phyloP scores from a whole-genome alignment of 1,284 basidiomycete genomes.

The Apiotrichum domesticum region DNA sequence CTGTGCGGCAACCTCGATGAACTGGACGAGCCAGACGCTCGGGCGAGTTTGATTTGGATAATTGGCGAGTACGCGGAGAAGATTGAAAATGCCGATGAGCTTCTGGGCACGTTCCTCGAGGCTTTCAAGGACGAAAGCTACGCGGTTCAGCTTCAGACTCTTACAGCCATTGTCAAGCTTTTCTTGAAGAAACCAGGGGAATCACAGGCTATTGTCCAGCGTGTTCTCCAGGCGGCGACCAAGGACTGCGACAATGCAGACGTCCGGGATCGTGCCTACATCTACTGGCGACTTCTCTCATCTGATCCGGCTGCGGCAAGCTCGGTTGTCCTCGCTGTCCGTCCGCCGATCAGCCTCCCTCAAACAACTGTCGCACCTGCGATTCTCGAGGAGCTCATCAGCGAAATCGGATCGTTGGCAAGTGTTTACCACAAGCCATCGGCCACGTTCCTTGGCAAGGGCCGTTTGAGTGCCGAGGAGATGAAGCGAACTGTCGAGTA shows the following conservation, averaged over 20 bases:
- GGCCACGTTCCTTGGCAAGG: conserved; percentile 81
- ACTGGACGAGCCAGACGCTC: conserved; percentile 92
- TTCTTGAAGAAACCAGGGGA: conserved; percentile 92
- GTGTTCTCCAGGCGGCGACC: conserved; percentile 93
- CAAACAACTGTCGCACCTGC: conserved; percentile 83
- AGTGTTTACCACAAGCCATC: conserved; percentile 95
- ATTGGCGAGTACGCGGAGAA: conserved; percentile 93
- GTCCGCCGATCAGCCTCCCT: conserved; percentile 89
- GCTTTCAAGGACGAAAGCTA: conserved; percentile 91
- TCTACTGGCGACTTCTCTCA: conserved; percentile 90
- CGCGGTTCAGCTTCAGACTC: conserved; percentile 74
- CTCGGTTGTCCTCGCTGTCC: conserved; percentile 82
- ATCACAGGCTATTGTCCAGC: conserved; percentile 85
- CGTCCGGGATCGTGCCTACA: conserved; percentile 87
- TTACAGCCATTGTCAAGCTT: conserved; percentile 93
- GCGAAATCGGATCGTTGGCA: conserved; percentile 78
- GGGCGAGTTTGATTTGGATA: conserved; percentile 97
- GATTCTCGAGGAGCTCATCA: conserved; percentile 85
- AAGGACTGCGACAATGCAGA: conserved; percentile 98
- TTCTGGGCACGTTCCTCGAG: conserved; percentile 86
- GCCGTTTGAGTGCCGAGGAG: conserved; percentile 75
- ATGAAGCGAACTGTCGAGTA: conserved; percentile 63
- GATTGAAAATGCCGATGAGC: conserved; percentile 92
- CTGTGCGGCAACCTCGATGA: conserved; percentile 88
- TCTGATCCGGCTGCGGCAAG: conserved; percentile 91